Conservation (phyloP, 768 basidiomycete species). For the Suillus subluteus region DNA sequence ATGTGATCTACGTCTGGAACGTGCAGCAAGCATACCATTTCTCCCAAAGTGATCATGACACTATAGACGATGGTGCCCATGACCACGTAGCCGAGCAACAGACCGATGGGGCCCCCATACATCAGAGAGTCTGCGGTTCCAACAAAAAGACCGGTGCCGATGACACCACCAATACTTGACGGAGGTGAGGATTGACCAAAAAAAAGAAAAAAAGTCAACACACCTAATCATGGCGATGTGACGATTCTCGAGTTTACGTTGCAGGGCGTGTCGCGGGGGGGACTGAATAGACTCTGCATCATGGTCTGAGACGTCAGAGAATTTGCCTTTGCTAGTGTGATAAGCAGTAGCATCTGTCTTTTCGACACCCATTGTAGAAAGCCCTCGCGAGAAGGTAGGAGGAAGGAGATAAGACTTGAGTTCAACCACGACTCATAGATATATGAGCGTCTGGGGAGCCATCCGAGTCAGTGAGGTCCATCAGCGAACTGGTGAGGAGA, state of each 20-base stretch:
- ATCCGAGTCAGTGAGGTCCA: no score
- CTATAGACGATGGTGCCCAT: slow-evolving; percentile 72
- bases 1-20: slow-evolving; percentile 45
- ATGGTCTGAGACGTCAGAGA: slow-evolving; percentile 21
- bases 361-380: slow-evolving; percentile 21
- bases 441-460: not conserved
- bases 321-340: slow-evolving; percentile 4
- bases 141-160: slow-evolving; percentile 65
- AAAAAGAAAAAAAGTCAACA: slow-evolving; percentile 8
- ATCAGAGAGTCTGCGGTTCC: slow-evolving; percentile 58
- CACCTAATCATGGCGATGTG: slow-evolving; percentile 85
- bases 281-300: slow-evolving; percentile 21
- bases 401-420: slow-evolving; percentile 1
- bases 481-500: no score
- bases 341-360: slow-evolving; percentile 19
- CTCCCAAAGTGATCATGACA: slow-evolving; percentile 68
- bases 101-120: slow-evolving; percentile 72
- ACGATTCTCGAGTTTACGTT: slow-evolving; percentile 72
- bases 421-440: not conserved
- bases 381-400: not conserved
- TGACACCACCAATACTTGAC: slow-evolving; percentile 61
- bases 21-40: slow-evolving; percentile 73
- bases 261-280: slow-evolving; percentile 31
- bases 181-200: not conserved
- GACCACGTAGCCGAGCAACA: slow-evolving; percentile 68